These are phyloP conservation scores for Arabidopsis lyrata DNA, from an alignment of 441 rosid species.

Conservation along the genomic window DNA sequence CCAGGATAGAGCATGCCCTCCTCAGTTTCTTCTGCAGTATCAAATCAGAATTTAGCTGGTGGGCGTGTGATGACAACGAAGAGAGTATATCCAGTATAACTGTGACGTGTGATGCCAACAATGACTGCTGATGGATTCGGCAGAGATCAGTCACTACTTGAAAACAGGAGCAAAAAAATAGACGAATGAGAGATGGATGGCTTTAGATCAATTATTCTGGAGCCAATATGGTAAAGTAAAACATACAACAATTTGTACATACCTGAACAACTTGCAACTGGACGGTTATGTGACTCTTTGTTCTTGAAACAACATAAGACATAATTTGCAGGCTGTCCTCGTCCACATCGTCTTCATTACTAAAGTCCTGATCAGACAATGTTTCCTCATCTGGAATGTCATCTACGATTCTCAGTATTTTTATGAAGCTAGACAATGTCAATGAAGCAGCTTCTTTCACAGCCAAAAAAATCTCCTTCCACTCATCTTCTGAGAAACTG, in stretches of 20 bases:
- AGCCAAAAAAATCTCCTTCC: constrained; percentile 72
- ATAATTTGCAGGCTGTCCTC: constrained; percentile 83
- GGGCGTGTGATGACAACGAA: constrained; percentile 73
- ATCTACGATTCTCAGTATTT: constrained; percentile 78
- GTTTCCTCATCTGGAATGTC: constrained; percentile 66
- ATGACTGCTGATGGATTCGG: constrained; percentile 56
- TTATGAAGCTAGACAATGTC: constrained; percentile 69
- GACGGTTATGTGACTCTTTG: constrained; percentile 81
- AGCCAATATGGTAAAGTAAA: constrained; percentile 6
- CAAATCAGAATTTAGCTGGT: constrained; percentile 63
- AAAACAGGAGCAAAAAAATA: constrained; percentile 33
- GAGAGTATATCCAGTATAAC: constrained; percentile 66
- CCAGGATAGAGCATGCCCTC: constrained; percentile 75
- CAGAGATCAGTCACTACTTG: constrained; percentile 84
- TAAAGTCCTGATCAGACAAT: constrained; percentile 66
- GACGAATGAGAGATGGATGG: not conserved
- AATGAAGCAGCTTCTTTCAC: constrained; percentile 79
- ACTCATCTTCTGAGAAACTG: constrained; percentile 78
- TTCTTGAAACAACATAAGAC: constrained; percentile 83
- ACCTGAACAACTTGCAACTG: constrained; percentile 90
- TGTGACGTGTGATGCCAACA: constrained; percentile 55
- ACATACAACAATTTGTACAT: constrained; percentile 23
- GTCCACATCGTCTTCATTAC: constrained; percentile 69
- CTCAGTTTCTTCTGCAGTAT: constrained; percentile 71
- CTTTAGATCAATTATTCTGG: constrained; percentile 3